A percentile compares a stretch with the other conserved stretches of the same genome.
Conservation (phyloP, 2,329 filamentous ascomycete species). For the Ceratocystiopsis minuta region DNA sequence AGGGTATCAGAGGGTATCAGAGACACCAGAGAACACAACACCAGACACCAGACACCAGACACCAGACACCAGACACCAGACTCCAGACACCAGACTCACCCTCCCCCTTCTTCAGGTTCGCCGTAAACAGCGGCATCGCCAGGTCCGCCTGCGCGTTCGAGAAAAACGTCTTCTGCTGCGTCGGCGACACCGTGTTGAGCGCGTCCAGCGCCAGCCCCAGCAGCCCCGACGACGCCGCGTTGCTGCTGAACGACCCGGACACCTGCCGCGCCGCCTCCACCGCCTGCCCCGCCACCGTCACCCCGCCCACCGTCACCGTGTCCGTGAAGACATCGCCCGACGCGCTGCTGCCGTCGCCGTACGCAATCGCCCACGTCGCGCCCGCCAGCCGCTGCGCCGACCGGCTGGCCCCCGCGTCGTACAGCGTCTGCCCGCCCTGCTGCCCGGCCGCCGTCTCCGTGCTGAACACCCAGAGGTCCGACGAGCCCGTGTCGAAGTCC, state of each 20-base stretch:
- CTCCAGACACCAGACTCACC: conserved; percentile 14
- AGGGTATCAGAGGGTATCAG: neutral
- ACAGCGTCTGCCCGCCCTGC: conserved; percentile 20
- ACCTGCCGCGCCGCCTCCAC: conserved; percentile 25
- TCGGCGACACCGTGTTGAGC: conserved; percentile 25
- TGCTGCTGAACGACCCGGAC: conserved; percentile 20
- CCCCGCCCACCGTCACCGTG: conserved; percentile 22
- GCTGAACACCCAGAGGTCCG: conserved; percentile 40
- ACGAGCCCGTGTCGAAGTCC: conserved; percentile 50
- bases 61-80: no score
- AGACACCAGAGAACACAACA: neutral
- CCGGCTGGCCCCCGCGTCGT: conserved; percentile 19
- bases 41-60: neutral
- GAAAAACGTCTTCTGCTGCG: conserved; percentile 23
- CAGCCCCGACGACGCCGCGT: conserved; percentile 22
- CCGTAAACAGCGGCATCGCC: conserved; percentile 16
- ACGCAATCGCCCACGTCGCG: conserved; percentile 21
- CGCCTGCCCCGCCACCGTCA: conserved; percentile 23
- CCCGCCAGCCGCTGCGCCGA: conserved; percentile 17
- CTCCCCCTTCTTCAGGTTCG: conserved; percentile 17
- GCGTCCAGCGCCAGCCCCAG: conserved; percentile 25
- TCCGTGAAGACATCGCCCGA: conserved; percentile 25
- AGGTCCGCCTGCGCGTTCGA: conserved; percentile 15
- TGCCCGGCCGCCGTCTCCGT: conserved; percentile 15
- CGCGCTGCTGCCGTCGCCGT: conserved; percentile 23